These are phyloP conservation scores for Entomortierella beljakovae DNA, from an alignment of 192 early-diverging fungal genomes.

Conservation along the genomic window DNA sequence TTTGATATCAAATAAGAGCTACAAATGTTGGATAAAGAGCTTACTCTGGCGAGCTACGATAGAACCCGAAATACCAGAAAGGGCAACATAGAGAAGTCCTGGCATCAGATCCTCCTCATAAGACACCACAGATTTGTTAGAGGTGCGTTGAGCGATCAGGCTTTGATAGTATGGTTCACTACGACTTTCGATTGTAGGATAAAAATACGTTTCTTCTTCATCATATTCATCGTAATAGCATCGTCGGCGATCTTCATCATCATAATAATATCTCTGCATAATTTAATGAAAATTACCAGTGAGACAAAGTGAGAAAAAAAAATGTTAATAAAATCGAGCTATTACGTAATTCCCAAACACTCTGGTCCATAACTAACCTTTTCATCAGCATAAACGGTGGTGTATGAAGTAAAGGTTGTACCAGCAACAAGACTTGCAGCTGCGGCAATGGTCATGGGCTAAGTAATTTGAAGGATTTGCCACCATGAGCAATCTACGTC, in stretches of 20 bases:
- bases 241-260: slow-evolving; percentile 4
- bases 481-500: no score
- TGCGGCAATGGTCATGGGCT: slow-evolving; percentile 43
- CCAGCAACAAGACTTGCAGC: slow-evolving; percentile 36
- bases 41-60: slow-evolving; percentile 44
- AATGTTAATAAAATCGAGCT: not conserved
- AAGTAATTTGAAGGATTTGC: no score
- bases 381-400: slow-evolving; percentile 38
- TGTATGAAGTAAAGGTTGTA: slow-evolving; percentile 28
- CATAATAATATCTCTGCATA: slow-evolving; percentile 2
- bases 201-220: not conserved
- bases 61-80: slow-evolving; percentile 38
- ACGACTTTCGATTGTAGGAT: not conserved
- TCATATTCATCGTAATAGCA: not conserved
- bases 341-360: no score
- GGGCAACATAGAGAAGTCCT: slow-evolving; percentile 38
- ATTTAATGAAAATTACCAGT: no score
- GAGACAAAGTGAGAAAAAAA: no score
- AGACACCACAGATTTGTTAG: slow-evolving; percentile 12
- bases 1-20: not conserved
- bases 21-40: not conserved
- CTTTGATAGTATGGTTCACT: not conserved
- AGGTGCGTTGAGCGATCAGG: slow-evolving; percentile 4
- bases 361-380: slow-evolving; percentile 8
- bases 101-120: slow-evolving; percentile 47